These are phyloP conservation scores for Raddia distichophylla DNA, from an alignment of 176 grass and related monocot genomes.

Conservation along the genomic window DNA sequence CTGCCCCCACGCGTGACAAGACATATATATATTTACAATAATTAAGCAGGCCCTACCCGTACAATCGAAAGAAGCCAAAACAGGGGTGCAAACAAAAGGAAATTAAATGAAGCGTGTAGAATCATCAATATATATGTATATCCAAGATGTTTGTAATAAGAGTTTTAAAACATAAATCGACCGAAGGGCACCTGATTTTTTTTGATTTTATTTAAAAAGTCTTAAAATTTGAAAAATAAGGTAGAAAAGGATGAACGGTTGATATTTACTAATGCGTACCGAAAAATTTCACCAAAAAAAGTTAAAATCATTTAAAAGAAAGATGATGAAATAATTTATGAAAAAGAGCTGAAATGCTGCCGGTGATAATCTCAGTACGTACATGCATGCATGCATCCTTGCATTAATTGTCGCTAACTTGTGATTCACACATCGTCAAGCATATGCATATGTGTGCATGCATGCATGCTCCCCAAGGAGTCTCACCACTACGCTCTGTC, in stretches of 20 bases:
- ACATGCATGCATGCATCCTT: neutral
- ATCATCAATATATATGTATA: neutral
- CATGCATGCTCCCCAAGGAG: neutral
- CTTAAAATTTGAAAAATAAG: too few relatives aligned
- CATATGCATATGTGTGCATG: neutral
- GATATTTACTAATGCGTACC: too few relatives aligned
- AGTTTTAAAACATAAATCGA: too few relatives aligned
- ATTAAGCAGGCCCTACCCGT: neutral
- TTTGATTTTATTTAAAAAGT: too few relatives aligned
- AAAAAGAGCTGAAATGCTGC: too few relatives aligned
- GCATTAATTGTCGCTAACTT: neutral
- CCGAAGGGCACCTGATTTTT: too few relatives aligned
- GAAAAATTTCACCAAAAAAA: too few relatives aligned
- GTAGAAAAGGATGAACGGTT: too few relatives aligned
- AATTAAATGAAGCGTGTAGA: neutral
- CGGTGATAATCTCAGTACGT: too few relatives aligned
- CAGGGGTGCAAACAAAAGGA: neutral
- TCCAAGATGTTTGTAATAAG: too few relatives aligned
- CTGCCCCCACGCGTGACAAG: slow-evolving; percentile 11
- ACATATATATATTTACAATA: neutral
- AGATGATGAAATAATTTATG: too few relatives aligned
- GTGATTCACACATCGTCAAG: slow-evolving; percentile 4
- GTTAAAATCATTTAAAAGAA: too few relatives aligned
- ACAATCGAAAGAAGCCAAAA: slow-evolving; percentile 12
- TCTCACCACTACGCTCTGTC: slow-evolving; percentile 37